Evolutionary conservation across 441 rosid species (phyloP), one percentile per base, ranked within the genome.

Genomic region (Populus hybrid): DNA sequence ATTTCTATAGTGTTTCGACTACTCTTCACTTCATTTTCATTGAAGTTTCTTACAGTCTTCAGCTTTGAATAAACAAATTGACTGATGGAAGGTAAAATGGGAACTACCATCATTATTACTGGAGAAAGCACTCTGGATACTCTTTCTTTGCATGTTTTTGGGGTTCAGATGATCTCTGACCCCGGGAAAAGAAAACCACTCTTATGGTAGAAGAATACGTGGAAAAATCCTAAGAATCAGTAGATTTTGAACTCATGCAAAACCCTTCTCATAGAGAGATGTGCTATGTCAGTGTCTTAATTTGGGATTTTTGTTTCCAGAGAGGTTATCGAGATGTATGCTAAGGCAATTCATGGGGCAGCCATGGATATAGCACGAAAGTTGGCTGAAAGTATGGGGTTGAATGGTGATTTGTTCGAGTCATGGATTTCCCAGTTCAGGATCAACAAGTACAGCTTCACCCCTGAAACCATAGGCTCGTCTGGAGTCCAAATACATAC

Each of bases 401-500:
- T 86, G 69, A 65, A 53, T 2, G 79, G 75, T 9, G 67, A 77
- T 24, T 71, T 73, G 46, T 93, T 89, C 81, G 77, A 75, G 75
- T 90, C 81, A 61, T 94, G 97, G 97, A 87, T 91, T 14, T 88
- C 91, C 81, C 94, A 93, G 76, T 93, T 93, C 53, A 85, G 97
- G 88, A 89, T 94, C n/a, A 94, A 91, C 82, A 94, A 93, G 80
- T 94, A 93, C 85, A 85, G 86, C 81, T 94, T 94, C 80, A 82
- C 87, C 57, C 90, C 93, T 0, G 89, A 93, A 75, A 67, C 88
- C 0, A 84, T 94, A 0, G 97, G 97, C 72, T 87, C 87, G 20
- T 75, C 85, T 5, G 97, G 98, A n/a, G 93, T 93, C 16, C 98
- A 91, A 75, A 69, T 89, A 9, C 98, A 94, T 79, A 93, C 98